Evolutionary conservation across 164 flowering plant genomes (phyloP), one percentile per base, ranked within the genome.

Genomic region (Houttuynia cordata): DNA sequence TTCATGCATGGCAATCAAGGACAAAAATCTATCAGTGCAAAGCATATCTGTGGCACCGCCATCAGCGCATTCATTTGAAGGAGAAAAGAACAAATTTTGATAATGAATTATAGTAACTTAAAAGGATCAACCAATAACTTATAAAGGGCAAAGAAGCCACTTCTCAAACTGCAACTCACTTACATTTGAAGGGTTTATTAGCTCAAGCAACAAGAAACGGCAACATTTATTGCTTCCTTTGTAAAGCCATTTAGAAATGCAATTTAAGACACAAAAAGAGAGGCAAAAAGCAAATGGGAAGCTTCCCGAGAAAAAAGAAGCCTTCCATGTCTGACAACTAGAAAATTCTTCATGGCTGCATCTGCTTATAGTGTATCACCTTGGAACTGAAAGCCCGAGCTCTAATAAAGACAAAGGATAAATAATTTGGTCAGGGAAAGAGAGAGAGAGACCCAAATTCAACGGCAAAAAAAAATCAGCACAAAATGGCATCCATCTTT

Each of bases 361-460:
- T 52, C 73, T 59, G 71, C 68, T 62, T 51, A 54, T 63, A 22
- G 61, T 56, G 67, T 45, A 45, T 86, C 91, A 88, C 96, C 96
- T 88, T 62, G 96, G 91, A 56, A 79, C 87, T 19, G 96, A 80
- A 56, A 78, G 72, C 65, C 96, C 96, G 49, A 85, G 75, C 83
- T 83, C 96, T 88, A 65, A 42, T 62, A 24, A 64, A 68, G 70
- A 57, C 37, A 71, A 58, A 68, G 22, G 60, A 60, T 37, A 61
- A n/a, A 53, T 14, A 59, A 69, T 14, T 19, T 47, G 49, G 49
- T 45, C 49, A 45, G 49, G 13, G 17, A 41, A 41, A 41, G 45
- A 30, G 4, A 30, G 4, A 30, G 37, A 30, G 49, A 45, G 17
- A 12, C 49, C 14, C 17, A 7, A 17, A 45, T 45, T 45, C 14